Evolutionary conservation across 2,329 filamentous ascomycete species (phyloP), one percentile per base, ranked within the genome.

Genomic region (Dactylella cylindrospora): DNA sequence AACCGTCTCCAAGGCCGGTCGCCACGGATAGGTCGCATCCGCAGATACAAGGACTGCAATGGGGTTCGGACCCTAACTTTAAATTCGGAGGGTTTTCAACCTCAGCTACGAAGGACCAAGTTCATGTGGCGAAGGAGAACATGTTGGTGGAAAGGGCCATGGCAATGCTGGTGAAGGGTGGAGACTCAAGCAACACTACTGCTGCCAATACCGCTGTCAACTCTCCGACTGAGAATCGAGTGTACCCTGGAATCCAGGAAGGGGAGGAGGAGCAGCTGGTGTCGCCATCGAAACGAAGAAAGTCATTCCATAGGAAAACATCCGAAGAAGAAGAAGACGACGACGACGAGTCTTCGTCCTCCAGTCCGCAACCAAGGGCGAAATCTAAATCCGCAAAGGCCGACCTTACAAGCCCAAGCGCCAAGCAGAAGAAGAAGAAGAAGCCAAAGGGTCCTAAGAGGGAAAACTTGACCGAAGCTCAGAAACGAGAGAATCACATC

Each of bases 401-500:
- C 31, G 38, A 50, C 19, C 43, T 62, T 5, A 25, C 43, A 13
- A 62, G 57, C 28, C 57, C 55, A 26, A 45, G 76, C 68, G 73
- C 72, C n/a, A 76, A 75, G 62, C 74, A 75, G 19, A 68, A 69
- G 70, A 73, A 28, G 73, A 76, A 40, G 72, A 76, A 15, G 74
- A 77, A 53, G 70, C 69, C 12, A 72, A 76, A 25, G 72, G 78
- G 51, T 73, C 78, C 31, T 73, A 76, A 15, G 73, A 77, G 85
- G 20, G 80, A 84, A 68, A 84, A 84, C 65, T 71, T 93, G 3
- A 81, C 83, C 0, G 86, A 91, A 67, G 84, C 86, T 61, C 86
- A 93, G 72, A 93, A 91, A 73, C 79, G 88, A 38, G 84, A 84
- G 69, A 95, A 95, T 67, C 88, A 94, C 70, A 93, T 95, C 66